These are phyloP conservation scores for Panellus pusillus DNA, from an alignment of 768 basidiomycete species.

Conservation along the genomic window DNA sequence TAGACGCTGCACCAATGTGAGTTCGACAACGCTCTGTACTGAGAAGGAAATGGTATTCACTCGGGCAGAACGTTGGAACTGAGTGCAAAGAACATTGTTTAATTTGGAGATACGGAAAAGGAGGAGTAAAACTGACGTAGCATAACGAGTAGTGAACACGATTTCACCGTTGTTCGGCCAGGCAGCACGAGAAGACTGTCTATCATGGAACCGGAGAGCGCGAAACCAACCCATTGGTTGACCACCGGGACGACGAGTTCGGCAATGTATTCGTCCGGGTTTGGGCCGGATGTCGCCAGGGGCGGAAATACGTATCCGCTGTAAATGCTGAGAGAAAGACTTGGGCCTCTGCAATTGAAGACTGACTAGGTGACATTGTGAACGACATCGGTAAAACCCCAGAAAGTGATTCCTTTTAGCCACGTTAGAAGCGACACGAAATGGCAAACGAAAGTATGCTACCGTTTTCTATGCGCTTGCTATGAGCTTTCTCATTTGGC, in stretches of 20 bases:
- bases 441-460: too few species aligned
- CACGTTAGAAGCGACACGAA: too few species aligned
- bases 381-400: constrained; percentile 41
- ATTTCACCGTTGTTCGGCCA: constrained; percentile 59
- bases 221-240: constrained; percentile 56
- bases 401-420: constrained; percentile 53
- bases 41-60: constrained; percentile 29
- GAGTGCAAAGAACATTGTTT: background rate
- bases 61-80: constrained; percentile 54
- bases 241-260: constrained; percentile 58
- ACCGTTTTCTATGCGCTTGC: too few species aligned
- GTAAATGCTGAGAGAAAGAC: constrained; percentile 20
- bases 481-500: too few species aligned
- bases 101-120: too few species aligned
- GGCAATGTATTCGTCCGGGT: constrained; percentile 58
- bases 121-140: constrained; percentile 43
- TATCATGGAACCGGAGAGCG: constrained; percentile 56
- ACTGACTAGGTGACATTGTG: constrained; percentile 38
- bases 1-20: constrained; percentile 34
- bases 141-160: constrained; percentile 51
- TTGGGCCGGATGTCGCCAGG: constrained; percentile 35
- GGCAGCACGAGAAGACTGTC: constrained; percentile 57
- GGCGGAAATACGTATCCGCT: constrained; percentile 56
- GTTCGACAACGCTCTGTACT: background rate
- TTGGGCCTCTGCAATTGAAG: background rate